These are phyloP conservation scores for Cercospora citrullina DNA, from an alignment of 2,329 filamentous ascomycete genomes.

Conservation along the genomic window DNA sequence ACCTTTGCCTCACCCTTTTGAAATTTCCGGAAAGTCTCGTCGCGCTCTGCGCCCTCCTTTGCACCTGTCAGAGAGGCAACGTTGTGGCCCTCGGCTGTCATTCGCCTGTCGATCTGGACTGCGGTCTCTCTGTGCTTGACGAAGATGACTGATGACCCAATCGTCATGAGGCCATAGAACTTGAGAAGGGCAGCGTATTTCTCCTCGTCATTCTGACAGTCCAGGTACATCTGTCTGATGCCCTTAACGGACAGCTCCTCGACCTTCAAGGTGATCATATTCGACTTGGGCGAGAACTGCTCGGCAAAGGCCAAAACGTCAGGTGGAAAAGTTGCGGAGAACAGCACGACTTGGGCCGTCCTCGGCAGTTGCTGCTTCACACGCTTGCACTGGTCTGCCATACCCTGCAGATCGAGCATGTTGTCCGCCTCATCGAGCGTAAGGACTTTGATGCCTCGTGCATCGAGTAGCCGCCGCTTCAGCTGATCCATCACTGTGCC, in stretches of 20 bases:
- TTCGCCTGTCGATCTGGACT: conserved; percentile 77
- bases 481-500: conserved; percentile 90
- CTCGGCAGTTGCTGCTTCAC: conserved; percentile 76
- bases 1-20: conserved; percentile 86
- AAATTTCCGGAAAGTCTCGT: conserved; percentile 82
- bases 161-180: conserved; percentile 93
- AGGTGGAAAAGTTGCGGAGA: conserved; percentile 90
- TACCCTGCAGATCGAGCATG: conserved; percentile 93
- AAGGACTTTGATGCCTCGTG: conserved; percentile 71
- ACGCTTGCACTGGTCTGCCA: conserved; percentile 91
- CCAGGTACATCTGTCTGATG: conserved; percentile 97
- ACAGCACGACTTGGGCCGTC: conserved; percentile 82
- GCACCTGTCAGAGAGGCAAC: conserved; percentile 88
- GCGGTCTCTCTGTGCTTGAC: conserved; percentile 92
- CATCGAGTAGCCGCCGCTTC: conserved; percentile 71
- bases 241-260: conserved; percentile 94
- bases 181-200: conserved; percentile 90
- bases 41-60: conserved; percentile 79
- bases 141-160: conserved; percentile 97
- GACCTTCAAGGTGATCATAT: conserved; percentile 82
- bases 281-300: conserved; percentile 80
- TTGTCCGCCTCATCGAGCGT: conserved; percentile 98
- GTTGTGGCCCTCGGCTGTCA: conserved; percentile 86
- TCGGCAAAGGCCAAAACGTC: conserved; percentile 81
- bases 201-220: conserved; percentile 76